Base-by-base conservation (phyloP, 2,329 filamentous ascomycete species). In the Colletotrichum sp. region DNA sequence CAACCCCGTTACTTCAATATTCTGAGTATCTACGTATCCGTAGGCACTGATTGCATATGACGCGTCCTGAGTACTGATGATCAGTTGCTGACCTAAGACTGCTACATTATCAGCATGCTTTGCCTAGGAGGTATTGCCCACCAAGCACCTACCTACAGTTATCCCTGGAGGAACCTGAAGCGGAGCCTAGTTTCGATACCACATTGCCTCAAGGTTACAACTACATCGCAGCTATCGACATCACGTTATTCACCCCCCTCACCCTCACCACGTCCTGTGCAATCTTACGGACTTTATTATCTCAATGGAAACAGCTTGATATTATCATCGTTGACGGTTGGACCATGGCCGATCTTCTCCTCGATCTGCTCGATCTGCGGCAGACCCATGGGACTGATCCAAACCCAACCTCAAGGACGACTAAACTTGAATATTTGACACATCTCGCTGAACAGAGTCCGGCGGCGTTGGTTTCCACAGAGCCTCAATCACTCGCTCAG, bases 401-500 rank as follows among this genome's bases (percentile, higher is more conserved):
- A 16, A 65, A 43, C 28, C 13, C 62, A 55, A 67, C 52, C 48
- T 25, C 61, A 13, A 64, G 70, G 34, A 39, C 65, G 55, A 65
- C 55, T 36, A 78, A 74, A 62, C 87, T 91, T 67, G 88, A 90
- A 68, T 99, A 98, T 84, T 92, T 98, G 62, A 90, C 92, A 75
- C 92, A 93, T 76, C 89, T 98, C 61, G 93, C 94, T 8, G 94
- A 94, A 5, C 93, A 97, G 69, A 92, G 95, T 15, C 89, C 97
- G 66, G 89, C 92, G 28, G 91, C 94, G 43, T 89, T 98, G 70
- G 91, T 91, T 66, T 91, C 91, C 28, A 93, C 91, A 8, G 97
- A 99, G 84, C 93, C 94, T 1, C 93, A 95, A 76, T 92, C 92
- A 1, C 91, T 98, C n/a, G 88, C 94, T 1, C 95, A 98, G 80